Percentiles rank a stretch among this genome's conserved stretches.
phyloP scores from a whole-genome alignment of 495 filamentous ascomycete species.

The Lophium mytilinum region DNA sequence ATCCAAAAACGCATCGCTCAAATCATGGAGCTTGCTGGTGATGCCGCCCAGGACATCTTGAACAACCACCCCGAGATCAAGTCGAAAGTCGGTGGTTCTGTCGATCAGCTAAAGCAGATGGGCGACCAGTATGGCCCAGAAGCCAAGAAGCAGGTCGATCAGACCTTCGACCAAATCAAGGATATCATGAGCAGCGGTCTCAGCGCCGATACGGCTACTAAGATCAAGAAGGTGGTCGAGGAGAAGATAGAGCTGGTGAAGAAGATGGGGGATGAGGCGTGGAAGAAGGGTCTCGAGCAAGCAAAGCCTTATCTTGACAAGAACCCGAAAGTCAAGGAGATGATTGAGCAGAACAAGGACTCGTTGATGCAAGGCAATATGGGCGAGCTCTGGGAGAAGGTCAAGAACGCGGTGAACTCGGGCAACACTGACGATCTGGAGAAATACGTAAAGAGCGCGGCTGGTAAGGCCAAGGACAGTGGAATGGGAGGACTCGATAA shows the following conservation, averaged over 20 bases:
- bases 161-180: conserved; percentile 53
- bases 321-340: conserved; percentile 55
- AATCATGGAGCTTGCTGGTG: conserved; percentile 46
- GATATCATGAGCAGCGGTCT: conserved; percentile 48
- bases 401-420: conserved; percentile 46
- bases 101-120: conserved; percentile 55
- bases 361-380: conserved; percentile 52
- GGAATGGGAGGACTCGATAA: conserved; percentile 35
- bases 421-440: conserved; percentile 49
- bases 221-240: conserved; percentile 52
- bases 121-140: conserved; percentile 57
- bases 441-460: conserved; percentile 48
- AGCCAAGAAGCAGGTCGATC: conserved; percentile 58
- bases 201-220: conserved; percentile 39
- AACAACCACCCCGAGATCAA: conserved; percentile 59
- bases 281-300: conserved; percentile 54
- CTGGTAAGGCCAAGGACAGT: conserved; percentile 45
- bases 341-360: conserved; percentile 54
- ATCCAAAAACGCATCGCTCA: conserved; percentile 45
- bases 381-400: conserved; percentile 43
- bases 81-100: conserved; percentile 55
- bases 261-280: conserved; percentile 55
- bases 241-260: conserved; percentile 55
- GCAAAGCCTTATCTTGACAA: conserved; percentile 57
- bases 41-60: conserved; percentile 49